A percentile compares a stretch with the other conserved stretches of the same genome.
These are phyloP conservation scores for Collariella sp. DNA, from an alignment of 495 filamentous ascomycete genomes.

Conservation along the genomic window DNA sequence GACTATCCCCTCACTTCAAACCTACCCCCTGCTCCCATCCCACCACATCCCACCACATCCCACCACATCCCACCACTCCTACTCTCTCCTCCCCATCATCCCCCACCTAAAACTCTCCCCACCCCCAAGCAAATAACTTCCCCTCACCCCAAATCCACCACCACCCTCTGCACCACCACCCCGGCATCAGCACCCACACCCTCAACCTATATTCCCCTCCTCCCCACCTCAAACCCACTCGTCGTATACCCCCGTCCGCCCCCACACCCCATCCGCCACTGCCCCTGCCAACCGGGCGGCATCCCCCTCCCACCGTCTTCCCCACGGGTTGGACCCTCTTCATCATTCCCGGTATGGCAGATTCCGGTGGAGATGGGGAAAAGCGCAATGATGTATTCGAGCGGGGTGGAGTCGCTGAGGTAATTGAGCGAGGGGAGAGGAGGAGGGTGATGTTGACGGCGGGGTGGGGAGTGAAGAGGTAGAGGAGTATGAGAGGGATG, in stretches of 20 bases:
- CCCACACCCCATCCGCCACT: constrained; percentile 53
- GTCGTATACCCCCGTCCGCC: constrained; percentile 41
- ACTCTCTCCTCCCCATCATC: constrained; percentile 37
- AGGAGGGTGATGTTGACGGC: constrained; percentile 52
- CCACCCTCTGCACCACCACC: constrained; percentile 60
- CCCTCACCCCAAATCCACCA: constrained; percentile 56
- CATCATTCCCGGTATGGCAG: constrained; percentile 7
- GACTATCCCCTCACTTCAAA: too few species aligned
- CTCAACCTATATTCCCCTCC: constrained; percentile 50
- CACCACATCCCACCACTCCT: too few species aligned
- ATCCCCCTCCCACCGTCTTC: constrained; percentile 37
- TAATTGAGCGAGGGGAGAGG: constrained; percentile 53
- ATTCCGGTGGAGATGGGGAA: constrained; percentile 26
- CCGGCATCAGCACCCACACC: constrained; percentile 54
- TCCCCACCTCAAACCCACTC: constrained; percentile 41
- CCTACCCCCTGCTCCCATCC: background rate
- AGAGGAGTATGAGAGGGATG: constrained; percentile 56
- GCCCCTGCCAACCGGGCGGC: constrained; percentile 51
- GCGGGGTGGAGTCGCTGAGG: constrained; percentile 47
- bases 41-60: constrained; percentile 20
- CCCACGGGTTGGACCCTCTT: constrained; percentile 46
- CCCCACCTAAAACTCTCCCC: constrained; percentile 34
- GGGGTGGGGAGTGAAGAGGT: constrained; percentile 48
- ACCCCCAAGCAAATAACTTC: constrained; percentile 53
- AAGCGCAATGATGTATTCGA: constrained; percentile 53